phyloP scores from a whole-genome alignment of 345 rosid genomes.

The Salix udensis region DNA sequence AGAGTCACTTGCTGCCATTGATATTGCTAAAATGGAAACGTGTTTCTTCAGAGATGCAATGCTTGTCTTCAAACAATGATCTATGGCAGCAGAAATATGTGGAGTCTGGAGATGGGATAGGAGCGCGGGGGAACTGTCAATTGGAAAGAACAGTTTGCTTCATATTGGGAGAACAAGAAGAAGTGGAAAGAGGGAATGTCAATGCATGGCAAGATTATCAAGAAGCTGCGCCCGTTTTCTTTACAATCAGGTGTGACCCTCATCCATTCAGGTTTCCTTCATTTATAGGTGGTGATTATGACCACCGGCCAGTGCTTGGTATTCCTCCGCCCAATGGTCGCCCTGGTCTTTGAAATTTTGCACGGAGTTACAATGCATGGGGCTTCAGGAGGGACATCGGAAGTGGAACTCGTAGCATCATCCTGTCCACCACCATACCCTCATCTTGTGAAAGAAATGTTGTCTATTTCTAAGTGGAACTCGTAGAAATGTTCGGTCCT shows the following conservation, averaged over 20 bases:
- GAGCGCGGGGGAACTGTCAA: neutral
- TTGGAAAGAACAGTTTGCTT: constrained; percentile 52
- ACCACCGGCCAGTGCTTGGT: constrained; percentile 25
- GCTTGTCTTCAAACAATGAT: constrained; percentile 17
- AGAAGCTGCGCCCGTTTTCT: neutral
- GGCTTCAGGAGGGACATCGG: too few relatives aligned
- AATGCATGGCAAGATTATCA: neutral
- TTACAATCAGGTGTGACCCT: neutral
- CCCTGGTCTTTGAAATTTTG: too few relatives aligned
- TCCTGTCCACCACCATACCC: too few relatives aligned
- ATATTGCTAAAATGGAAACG: constrained; percentile 36
- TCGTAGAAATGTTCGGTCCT: too few relatives aligned
- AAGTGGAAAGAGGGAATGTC: constrained; percentile 13
- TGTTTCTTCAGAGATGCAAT: constrained; percentile 21
- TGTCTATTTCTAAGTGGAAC: too few relatives aligned
- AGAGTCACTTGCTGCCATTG: constrained; percentile 51
- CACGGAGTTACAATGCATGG: too few relatives aligned
- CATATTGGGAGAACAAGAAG: constrained; percentile 28
- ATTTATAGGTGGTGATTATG: constrained; percentile 38
- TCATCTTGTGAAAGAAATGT: too few relatives aligned
- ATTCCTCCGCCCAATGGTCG: constrained; percentile 13
- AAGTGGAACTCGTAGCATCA: too few relatives aligned
- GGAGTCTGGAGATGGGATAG: constrained; percentile 18
- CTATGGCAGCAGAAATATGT: constrained; percentile 20
- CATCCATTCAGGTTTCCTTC: neutral